Evolutionary conservation across 176 grass and related monocot species (phyloP).

Genomic region (Oryza meyeriana): DNA sequence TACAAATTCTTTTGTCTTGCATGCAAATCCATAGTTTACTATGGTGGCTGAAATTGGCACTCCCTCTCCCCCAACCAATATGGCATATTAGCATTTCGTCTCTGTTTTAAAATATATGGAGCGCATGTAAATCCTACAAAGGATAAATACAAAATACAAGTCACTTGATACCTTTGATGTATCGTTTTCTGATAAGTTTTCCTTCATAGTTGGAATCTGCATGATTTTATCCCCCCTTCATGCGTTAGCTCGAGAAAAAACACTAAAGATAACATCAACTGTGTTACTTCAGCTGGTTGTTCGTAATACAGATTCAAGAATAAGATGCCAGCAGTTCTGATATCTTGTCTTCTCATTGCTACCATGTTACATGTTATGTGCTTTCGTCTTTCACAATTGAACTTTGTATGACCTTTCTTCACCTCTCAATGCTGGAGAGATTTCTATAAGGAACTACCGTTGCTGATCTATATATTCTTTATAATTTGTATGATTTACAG

Average conservation of each 20-base stretch:
- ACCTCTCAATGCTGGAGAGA: not conserved
- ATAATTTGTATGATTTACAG: constrained; percentile 8
- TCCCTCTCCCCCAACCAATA: no score
- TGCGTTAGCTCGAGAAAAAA: constrained; percentile 12
- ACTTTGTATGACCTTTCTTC: not conserved
- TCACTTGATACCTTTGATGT: not conserved
- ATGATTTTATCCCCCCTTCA: not conserved
- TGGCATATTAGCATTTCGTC: no score
- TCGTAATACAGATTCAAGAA: not conserved
- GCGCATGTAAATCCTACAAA: not conserved
- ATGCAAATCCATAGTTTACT: constrained; percentile 7
- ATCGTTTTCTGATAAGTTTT: not conserved
- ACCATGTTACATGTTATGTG: not conserved
- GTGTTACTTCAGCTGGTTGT: not conserved
- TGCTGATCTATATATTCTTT: not conserved
- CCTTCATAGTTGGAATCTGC: not conserved
- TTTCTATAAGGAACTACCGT: not conserved
- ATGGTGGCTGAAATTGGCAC: constrained; percentile 9
- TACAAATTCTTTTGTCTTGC: constrained; percentile 20
- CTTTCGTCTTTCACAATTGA: not conserved
- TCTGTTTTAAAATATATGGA: not conserved
- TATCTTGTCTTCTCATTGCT: not conserved
- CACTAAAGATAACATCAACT: constrained; percentile 1
- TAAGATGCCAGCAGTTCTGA: not conserved
- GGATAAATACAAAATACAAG: not conserved